Conservation (phyloP, 176 grass and related monocot genomes). For the Echinochloa phyllopogon region DNA sequence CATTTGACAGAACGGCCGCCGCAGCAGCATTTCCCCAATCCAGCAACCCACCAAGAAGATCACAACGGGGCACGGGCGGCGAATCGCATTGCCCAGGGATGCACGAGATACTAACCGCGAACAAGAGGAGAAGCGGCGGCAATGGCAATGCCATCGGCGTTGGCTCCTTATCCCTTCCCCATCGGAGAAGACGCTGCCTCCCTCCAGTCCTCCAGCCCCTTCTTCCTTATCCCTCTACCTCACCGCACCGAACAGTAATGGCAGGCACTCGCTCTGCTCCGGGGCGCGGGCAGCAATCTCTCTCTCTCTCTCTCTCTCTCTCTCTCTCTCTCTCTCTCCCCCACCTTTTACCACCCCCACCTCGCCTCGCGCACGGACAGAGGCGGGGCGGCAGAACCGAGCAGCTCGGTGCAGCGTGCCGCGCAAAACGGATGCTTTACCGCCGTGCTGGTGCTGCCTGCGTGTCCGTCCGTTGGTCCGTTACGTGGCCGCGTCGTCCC, state of each 20-base stretch:
- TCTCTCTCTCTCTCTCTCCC: background rate
- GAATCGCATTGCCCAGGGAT: background rate
- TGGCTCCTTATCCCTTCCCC: slow-evolving; percentile 21
- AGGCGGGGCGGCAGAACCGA: slow-evolving; percentile 14
- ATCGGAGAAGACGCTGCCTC: slow-evolving; percentile 34
- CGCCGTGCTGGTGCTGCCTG: slow-evolving; percentile 1
- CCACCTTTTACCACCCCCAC: background rate
- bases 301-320: background rate
- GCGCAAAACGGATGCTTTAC: slow-evolving; percentile 7
- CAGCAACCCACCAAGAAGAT: background rate
- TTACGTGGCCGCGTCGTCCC: slow-evolving; percentile 26
- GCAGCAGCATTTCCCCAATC: background rate
- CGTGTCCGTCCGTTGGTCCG: background rate
- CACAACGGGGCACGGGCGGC: background rate
- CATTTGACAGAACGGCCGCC: background rate
- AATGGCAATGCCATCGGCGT: background rate
- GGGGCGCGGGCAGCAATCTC: slow-evolving; percentile 41
- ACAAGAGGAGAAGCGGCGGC: background rate
- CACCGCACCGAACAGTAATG: slow-evolving; percentile 28
- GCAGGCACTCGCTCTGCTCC: slow-evolving; percentile 36
- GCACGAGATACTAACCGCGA: slow-evolving; percentile 13
- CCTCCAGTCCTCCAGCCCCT: background rate
- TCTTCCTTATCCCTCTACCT: slow-evolving; percentile 22
- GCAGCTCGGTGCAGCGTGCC: background rate
- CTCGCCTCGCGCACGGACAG: background rate